Conservation (phyloP, 2,329 filamentous ascomycete genomes). For the Alternaria sp. region DNA sequence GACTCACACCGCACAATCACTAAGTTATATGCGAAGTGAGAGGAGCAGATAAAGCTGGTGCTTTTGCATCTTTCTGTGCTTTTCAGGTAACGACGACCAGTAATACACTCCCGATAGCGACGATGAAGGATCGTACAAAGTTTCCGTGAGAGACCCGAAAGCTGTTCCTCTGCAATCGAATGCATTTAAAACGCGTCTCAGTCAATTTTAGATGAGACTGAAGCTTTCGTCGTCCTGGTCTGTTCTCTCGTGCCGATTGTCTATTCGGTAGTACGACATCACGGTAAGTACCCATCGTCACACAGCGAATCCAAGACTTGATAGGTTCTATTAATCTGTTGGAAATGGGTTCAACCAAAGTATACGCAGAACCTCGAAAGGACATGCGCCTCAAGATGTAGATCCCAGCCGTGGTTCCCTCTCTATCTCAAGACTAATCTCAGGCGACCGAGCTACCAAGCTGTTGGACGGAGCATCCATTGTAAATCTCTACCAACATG, state of each 20-base stretch:
- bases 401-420: too few relatives aligned
- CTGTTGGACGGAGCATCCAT: background rate
- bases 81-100: background rate
- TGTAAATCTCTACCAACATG: background rate
- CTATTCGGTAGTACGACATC: background rate
- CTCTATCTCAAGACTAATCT: background rate
- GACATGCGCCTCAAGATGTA: too few relatives aligned
- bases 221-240: background rate
- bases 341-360: too few relatives aligned
- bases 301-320: background rate
- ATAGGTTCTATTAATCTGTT: too few relatives aligned
- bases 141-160: background rate
- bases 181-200: too few relatives aligned
- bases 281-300: background rate
- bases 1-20: background rate
- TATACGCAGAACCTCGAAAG: background rate
- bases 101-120: background rate
- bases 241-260: too few relatives aligned
- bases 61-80: background rate
- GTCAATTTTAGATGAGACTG: background rate
- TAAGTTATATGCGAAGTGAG: background rate
- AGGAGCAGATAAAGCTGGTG: background rate
- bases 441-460: background rate
- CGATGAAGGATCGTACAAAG: background rate
- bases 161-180: background rate